Evolutionary conservation across 169 alveolate genomes (phyloP), one percentile per base, ranked within the genome.

Genomic region (Cardiosporidium cionae): DNA sequence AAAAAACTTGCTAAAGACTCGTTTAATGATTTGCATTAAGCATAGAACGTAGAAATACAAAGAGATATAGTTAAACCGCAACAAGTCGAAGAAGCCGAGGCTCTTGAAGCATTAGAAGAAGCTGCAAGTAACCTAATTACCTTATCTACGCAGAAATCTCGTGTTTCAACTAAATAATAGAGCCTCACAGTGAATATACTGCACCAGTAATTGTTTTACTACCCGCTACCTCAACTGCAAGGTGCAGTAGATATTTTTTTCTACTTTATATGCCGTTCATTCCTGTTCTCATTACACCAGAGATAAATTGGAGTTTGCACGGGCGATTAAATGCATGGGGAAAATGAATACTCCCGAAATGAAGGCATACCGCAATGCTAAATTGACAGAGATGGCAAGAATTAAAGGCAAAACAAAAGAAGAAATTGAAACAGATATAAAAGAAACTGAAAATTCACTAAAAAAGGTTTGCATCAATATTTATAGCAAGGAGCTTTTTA

Each of bases 231-330:
- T 37, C 82, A 0, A 67, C 68, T 0, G 58, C 82, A 9, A 75
- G 62, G 82, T 75, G 52, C 58, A 44, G 58, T n/a, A 16, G 16
- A 16, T 44, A n/a, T 16, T 44, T 44, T 44, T 44, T 44, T 16
- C 58, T 16, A 16, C 16, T 44, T 44, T 16, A n/a, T 16, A 44
- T 16, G n/a, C n/a, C 58, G 58, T n/a, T 44, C n/a, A 44, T 16
- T 44, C 16, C 58, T 16, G 27, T 44, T 44, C 27, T n/a, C 27
- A 44, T 16, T 16, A 16, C n/a, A n/a, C 33, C 74, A 75, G 82
- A 36, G 82, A 75, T 58, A 75, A 75, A 64, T 62, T 75, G 58
- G 82, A 75, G 65, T 69, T 75, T 27, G 76, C 82, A 35, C n/a
- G 82, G 29, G 82, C 82, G 16, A 35, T 67, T 23, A 73, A 72